Evolutionary conservation across 176 grass and related monocot genomes (phyloP).

Genomic region (Avena insularis): DNA sequence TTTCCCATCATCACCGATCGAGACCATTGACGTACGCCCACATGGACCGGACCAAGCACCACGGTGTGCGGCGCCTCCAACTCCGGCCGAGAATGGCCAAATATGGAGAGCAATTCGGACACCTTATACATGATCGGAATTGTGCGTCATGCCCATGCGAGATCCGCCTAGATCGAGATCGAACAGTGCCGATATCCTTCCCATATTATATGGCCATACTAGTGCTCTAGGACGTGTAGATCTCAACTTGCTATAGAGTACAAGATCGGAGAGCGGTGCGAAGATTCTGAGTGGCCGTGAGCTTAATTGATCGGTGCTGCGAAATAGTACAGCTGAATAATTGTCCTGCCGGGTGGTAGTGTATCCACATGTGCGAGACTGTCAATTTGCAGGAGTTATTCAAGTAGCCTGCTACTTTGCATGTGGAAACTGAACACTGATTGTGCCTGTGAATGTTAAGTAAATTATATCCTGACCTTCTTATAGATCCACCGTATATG

Average conservation of each 20-base stretch:
- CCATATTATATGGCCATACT: not conserved
- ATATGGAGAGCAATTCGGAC: not conserved
- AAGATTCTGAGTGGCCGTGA: conserved; percentile 27
- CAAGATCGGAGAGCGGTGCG: conserved; percentile 29
- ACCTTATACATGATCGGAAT: not conserved
- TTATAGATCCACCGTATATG: not conserved
- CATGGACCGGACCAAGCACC: conserved; percentile 21
- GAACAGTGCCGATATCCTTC: not conserved
- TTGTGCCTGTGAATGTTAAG: not conserved
- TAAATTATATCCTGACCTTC: not conserved
- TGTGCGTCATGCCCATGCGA: not conserved
- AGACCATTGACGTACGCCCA: not conserved
- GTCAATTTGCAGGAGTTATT: not conserved
- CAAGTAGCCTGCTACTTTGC: too few relatives aligned
- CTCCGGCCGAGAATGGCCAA: conserved; percentile 35
- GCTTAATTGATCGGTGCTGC: not conserved
- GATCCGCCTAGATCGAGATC: not conserved
- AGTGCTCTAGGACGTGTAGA: not conserved
- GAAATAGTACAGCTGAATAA: not conserved
- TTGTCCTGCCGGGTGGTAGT: not conserved
- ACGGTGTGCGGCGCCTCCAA: too few relatives aligned
- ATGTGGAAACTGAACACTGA: too few relatives aligned
- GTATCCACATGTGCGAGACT: not conserved
- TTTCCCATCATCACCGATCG: not conserved
- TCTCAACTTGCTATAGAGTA: conserved; percentile 20